A percentile compares a stretch with the other conserved stretches of the same genome.
These are phyloP conservation scores for Capsella rubella DNA, from an alignment of 441 rosid genomes.

Conservation along the genomic window DNA sequence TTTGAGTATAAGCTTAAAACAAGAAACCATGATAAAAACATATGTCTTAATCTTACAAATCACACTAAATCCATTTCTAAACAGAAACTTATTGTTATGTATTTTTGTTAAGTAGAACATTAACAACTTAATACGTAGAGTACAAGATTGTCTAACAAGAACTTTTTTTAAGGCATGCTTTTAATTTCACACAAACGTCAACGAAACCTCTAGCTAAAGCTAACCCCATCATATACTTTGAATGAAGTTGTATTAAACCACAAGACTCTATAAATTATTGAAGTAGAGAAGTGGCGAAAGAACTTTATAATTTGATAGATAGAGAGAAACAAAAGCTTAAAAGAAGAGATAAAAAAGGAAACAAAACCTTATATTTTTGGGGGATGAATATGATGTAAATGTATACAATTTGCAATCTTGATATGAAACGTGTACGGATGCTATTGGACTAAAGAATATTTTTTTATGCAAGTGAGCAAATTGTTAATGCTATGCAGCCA, in stretches of 20 bases:
- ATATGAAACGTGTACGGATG: constrained; percentile 46
- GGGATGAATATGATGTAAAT: neutral
- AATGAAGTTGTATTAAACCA: neutral
- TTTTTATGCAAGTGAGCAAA: constrained; percentile 50
- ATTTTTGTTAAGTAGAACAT: neutral
- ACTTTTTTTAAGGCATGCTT: neutral
- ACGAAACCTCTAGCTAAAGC: neutral
- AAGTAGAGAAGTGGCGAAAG: constrained; percentile 12
- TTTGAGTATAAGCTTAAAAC: neutral
- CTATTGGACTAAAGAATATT: constrained; percentile 45
- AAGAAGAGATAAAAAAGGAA: constrained; percentile 33
- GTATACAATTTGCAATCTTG: constrained; percentile 30
- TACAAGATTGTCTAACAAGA: constrained; percentile 24
- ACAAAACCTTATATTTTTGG: constrained; percentile 14
- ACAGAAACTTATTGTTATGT: constrained; percentile 7
- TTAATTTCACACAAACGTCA: neutral
- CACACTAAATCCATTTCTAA: constrained; percentile 8
- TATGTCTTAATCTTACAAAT: neutral
- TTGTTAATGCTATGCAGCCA: constrained; percentile 33
- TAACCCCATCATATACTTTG: neutral
- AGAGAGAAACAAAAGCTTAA: constrained; percentile 23
- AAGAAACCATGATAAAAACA: neutral
- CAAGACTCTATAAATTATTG: neutral
- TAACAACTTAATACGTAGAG: constrained; percentile 2
- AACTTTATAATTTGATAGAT: constrained; percentile 1